Conservation (phyloP, 164 flowering plant species). For the Chloranthus sessilifolius region DNA sequence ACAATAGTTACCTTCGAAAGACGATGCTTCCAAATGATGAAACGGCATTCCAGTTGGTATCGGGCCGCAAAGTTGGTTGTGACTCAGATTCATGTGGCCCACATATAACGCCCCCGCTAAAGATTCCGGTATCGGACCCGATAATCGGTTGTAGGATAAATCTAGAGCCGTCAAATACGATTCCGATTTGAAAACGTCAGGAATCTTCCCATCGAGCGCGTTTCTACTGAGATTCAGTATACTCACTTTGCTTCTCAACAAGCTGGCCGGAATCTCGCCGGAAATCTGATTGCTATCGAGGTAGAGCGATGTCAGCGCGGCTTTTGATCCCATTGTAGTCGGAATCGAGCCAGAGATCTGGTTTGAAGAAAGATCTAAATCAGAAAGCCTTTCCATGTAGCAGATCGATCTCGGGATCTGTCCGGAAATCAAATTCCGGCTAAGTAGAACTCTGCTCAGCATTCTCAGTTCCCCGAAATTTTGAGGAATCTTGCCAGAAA, state of each 20-base stretch:
- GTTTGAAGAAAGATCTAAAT: slow-evolving; percentile 65
- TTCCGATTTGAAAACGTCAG: slow-evolving; percentile 58
- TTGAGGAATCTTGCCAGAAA: slow-evolving; percentile 54
- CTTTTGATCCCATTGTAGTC: slow-evolving; percentile 49
- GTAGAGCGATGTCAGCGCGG: slow-evolving; percentile 63
- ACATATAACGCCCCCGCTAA: slow-evolving; percentile 49
- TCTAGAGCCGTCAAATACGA: slow-evolving; percentile 75
- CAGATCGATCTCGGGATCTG: slow-evolving; percentile 54
- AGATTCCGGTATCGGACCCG: slow-evolving; percentile 60
- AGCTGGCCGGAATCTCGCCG: slow-evolving; percentile 52
- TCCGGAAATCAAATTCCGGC: slow-evolving; percentile 51
- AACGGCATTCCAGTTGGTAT: slow-evolving; percentile 79
- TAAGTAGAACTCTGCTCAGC: slow-evolving; percentile 76
- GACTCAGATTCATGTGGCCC: slow-evolving; percentile 84
- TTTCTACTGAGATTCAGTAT: slow-evolving; percentile 70
- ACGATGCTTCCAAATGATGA: slow-evolving; percentile 75
- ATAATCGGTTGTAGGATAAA: slow-evolving; percentile 51
- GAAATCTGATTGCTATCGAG: slow-evolving; percentile 56
- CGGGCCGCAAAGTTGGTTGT: slow-evolving; percentile 74
- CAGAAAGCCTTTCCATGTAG: slow-evolving; percentile 61
- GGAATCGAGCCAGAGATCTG: slow-evolving; percentile 55
- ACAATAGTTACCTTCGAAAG: slow-evolving; percentile 67
- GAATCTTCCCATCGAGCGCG: slow-evolving; percentile 52
- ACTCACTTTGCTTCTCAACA: slow-evolving; percentile 44
- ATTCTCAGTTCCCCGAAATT: slow-evolving; percentile 45